Evolutionary conservation across 441 rosid genomes (phyloP).

Genomic region (Flueggea neowawraea): DNA sequence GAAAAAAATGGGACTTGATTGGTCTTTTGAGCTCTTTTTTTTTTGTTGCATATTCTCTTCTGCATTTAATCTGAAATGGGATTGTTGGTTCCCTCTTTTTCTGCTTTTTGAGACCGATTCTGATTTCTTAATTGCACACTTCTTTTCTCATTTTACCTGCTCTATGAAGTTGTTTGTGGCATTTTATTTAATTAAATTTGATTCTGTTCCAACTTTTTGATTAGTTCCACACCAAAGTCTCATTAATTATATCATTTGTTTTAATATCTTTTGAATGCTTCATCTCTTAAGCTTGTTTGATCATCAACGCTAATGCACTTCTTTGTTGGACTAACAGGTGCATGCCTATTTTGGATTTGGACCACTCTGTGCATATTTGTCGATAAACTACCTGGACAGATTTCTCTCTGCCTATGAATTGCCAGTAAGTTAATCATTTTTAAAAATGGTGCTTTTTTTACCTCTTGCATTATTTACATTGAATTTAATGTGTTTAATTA

Average conservation of each 20-base stretch:
- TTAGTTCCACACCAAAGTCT: constrained; percentile 4
- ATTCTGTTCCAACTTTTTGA: constrained; percentile 10
- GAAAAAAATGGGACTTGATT: not conserved
- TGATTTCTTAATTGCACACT: constrained; percentile 14
- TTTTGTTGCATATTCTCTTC: constrained; percentile 7
- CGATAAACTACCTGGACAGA: constrained; percentile 70
- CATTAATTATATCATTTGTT: constrained; percentile 4
- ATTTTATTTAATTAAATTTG: constrained; percentile 9
- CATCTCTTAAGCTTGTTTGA: constrained; percentile 12
- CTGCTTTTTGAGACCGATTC: constrained; percentile 18
- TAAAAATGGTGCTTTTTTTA: not conserved
- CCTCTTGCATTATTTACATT: no score
- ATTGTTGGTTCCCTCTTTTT: constrained; percentile 21
- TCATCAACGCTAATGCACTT: constrained; percentile 18
- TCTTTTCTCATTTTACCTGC: not conserved
- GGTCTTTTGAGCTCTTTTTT: not conserved
- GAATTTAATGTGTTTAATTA: not conserved
- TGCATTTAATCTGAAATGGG: constrained; percentile 12
- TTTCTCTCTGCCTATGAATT: constrained; percentile 62
- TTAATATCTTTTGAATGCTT: constrained; percentile 13
- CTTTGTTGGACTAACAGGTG: constrained; percentile 41
- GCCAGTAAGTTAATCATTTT: constrained; percentile 42
- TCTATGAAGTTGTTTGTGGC: not conserved
- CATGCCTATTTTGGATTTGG: constrained; percentile 63
- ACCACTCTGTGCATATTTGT: constrained; percentile 57